These are phyloP conservation scores for Scedosporium minutisporum DNA, from an alignment of 2,329 filamentous ascomycete genomes.

Conservation along the genomic window DNA sequence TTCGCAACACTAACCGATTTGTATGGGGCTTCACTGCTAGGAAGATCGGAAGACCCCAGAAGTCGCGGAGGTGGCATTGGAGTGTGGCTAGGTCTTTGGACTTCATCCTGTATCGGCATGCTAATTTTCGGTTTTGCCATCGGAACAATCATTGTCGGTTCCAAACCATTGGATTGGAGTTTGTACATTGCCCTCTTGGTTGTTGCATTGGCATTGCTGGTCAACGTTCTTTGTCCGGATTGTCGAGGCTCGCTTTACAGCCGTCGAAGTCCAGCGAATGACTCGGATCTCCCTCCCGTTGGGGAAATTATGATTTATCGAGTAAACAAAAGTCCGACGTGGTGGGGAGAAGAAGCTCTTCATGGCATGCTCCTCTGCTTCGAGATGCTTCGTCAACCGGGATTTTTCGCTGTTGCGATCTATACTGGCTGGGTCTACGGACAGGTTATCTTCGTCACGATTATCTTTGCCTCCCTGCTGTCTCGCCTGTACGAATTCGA, in stretches of 20 bases:
- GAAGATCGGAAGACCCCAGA: constrained; percentile 57
- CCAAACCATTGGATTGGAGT: constrained; percentile 35
- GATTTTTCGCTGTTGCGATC: constrained; percentile 61
- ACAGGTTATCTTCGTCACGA: constrained; percentile 62
- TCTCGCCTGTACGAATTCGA: constrained; percentile 51
- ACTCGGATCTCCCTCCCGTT: background rate
- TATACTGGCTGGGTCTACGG: constrained; percentile 74
- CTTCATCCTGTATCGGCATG: constrained; percentile 66
- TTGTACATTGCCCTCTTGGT: background rate
- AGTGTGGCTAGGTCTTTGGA: constrained; percentile 70
- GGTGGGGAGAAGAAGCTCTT: constrained; percentile 69
- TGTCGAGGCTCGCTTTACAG: background rate
- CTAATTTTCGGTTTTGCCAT: constrained; percentile 62
- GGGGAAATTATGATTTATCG: constrained; percentile 73
- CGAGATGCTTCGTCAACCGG: constrained; percentile 65
- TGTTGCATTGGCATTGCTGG: background rate
- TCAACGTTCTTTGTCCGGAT: background rate
- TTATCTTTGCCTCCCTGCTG: constrained; percentile 61
- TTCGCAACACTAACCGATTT: constrained; percentile 62
- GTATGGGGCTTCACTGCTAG: constrained; percentile 67
- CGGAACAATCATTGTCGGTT: constrained; percentile 58
- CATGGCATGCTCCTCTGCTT: constrained; percentile 57
- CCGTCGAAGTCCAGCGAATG: background rate
- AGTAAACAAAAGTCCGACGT: constrained; percentile 58
- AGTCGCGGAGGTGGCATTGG: constrained; percentile 71